Evolutionary conservation across 2,329 filamentous ascomycete species (phyloP), one percentile per base, ranked within the genome.

Genomic region (Colletotrichum tanaceti): DNA sequence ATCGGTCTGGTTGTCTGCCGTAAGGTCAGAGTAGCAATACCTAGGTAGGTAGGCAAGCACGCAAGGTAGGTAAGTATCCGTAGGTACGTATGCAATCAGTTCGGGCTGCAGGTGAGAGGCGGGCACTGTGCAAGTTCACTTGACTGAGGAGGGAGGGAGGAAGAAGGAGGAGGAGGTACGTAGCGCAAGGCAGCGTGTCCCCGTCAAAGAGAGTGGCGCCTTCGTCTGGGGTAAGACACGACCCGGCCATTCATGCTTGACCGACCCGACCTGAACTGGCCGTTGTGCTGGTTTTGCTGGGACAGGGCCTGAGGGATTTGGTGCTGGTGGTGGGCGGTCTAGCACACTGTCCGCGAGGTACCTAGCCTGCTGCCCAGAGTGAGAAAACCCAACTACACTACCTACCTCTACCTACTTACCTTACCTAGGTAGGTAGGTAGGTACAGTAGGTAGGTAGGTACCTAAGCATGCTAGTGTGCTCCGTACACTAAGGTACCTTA

Each of bases 191-290:
- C 24, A 28, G 52, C 35, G 28, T 57, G 14, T 55, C 24, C 35
- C 35, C 38, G 22, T 60, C 65, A 28, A 63, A 63, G 38, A 49
- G 55, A 65, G 44, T 68, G 62, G 62, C 43, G 62, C 62, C 54
- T 41, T 46, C 54, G 54, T 68, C 65, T 58, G 62, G 62, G 65
- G 65, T 68, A 65, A 68, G 65, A 58, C 39, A 58, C 65, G 35
- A 41, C 52, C 61, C 65, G 28, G 65, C 32, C 55, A 49, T 16
- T 53, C 54, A 58, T 55, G 54, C 54, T 65, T 58, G 61, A 49
- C 65, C 65, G 61, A 65, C 49, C 61, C 41, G 65, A 49, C 58
- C 16, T 49, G 61, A 41, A 20, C 43, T 49, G 39, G 28, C n/a
- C 10, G 18, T 35, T 52, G 28, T 52, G 18, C 49, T 35, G 49